Evolutionary conservation across 441 rosid genomes (phyloP).

Genomic region (Jatropha multifida): DNA sequence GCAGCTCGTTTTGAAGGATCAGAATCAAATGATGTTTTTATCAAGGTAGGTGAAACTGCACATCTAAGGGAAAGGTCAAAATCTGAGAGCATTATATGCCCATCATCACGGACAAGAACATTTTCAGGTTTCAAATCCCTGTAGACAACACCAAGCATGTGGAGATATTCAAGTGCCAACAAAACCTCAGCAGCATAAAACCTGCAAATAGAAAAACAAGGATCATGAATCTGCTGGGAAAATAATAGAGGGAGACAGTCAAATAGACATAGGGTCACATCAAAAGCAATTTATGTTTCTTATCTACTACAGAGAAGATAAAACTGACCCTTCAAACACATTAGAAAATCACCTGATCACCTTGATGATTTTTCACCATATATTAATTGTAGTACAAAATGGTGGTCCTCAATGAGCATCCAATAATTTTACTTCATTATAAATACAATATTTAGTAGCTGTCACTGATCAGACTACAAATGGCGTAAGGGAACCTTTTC

Average conservation of each 20-base stretch:
- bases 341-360: neutral
- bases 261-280: neutral
- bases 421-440: neutral
- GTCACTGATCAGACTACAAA: neutral
- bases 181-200: slow-evolving; percentile 94
- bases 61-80: slow-evolving; percentile 95
- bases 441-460: neutral
- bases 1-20: slow-evolving; percentile 55
- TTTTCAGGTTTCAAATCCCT: slow-evolving; percentile 98
- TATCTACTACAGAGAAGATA: neutral
- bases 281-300: neutral
- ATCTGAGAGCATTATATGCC: slow-evolving; percentile 98
- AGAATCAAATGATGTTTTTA: slow-evolving; percentile 57
- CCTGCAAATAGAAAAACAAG: slow-evolving; percentile 36
- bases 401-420: neutral
- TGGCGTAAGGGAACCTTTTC: neutral
- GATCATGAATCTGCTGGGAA: neutral
- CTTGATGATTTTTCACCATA: neutral
- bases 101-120: slow-evolving; percentile 94
- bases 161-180: slow-evolving; percentile 94
- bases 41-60: slow-evolving; percentile 84
- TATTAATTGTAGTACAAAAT: neutral
- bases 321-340: neutral
- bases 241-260: neutral
- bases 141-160: slow-evolving; percentile 97